Base-by-base conservation (phyloP, 441 rosid species). In the Aquilaria agallochum region DNA sequence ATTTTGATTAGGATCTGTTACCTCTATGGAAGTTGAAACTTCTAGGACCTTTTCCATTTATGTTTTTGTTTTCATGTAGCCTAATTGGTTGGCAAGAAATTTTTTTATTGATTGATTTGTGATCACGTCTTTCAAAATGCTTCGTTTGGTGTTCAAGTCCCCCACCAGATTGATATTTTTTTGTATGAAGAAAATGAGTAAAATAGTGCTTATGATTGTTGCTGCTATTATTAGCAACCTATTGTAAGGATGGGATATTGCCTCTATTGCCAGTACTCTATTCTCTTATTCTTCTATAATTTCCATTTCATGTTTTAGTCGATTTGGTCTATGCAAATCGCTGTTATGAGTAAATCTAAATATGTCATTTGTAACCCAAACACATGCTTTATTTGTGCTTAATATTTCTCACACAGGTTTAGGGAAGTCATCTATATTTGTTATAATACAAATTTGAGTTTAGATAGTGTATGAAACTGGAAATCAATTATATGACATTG, bases 211-310 rank as follows among this genome's bases (percentile, higher is more conserved):
- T 77, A 93, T 87, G 50, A 97, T 97, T 73, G 66, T 90, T 66
- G 93, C 85, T 72, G 97, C 98, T 61, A 90, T 96, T 64, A 57
- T 94, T 77, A 97, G 98, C 59, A 94, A 94, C 79, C 71, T 94
- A 34, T 70, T 94, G 76, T 97, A 94, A 81, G 98, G 98, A 81
- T 94, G 98, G 98, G 98, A 94, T 75, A 94, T 88, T 80, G 98
- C 98, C 54, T 87, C 95, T 57, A 94, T 94, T 68, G 98, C 98
- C 50, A 97, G 98, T 90, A 72, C 66, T 64, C 57, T 52, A n/a
- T 68, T 54, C 31, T 4, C 63, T 13, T 40, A 34, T 7, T 56
- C 32, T 30, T 53, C 27, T 20, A 20, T 20, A 20, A 20, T 20
- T 20, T 20, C 27, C 27, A 20, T 20, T 20, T 20, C 27, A 20